Evolutionary conservation across 768 basidiomycete species (phyloP).

Genomic region (Trametes coccinea): DNA sequence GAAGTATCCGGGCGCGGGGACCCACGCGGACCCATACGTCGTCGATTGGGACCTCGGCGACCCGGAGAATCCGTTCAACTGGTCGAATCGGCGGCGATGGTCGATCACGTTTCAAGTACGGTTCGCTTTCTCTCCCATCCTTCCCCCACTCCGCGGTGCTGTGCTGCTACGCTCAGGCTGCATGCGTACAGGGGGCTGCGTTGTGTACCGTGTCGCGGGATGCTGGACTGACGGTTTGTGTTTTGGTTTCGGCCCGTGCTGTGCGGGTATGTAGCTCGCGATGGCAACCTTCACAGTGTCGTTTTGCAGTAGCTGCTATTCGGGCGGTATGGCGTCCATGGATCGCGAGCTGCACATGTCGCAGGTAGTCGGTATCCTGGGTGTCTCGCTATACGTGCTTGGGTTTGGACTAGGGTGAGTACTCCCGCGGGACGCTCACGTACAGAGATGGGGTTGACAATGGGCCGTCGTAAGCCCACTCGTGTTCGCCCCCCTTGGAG

Average conservation of each 20-base stretch:
- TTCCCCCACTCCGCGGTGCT: background rate
- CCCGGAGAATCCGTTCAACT: slow-evolving; percentile 58
- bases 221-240: background rate
- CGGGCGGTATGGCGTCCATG: slow-evolving; percentile 49
- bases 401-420: slow-evolving; percentile 60
- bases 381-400: slow-evolving; percentile 62
- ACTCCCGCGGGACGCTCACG: background rate
- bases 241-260: background rate
- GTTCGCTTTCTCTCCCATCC: background rate
- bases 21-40: slow-evolving; percentile 48
- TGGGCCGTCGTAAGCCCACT: slow-evolving; percentile 38
- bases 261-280: slow-evolving; percentile 31
- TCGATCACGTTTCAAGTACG: slow-evolving; percentile 53
- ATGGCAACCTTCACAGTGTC: slow-evolving; percentile 57
- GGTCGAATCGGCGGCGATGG: slow-evolving; percentile 51
- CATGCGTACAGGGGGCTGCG: no score
- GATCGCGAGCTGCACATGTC: slow-evolving; percentile 49
- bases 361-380: slow-evolving; percentile 54
- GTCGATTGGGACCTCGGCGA: slow-evolving; percentile 56
- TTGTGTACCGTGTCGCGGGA: no score
- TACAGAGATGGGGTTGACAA: background rate
- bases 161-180: background rate
- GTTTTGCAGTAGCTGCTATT: slow-evolving; percentile 59
- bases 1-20: slow-evolving; percentile 48
- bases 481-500: slow-evolving; percentile 59